Conservation (phyloP, 2,329 filamentous ascomycete genomes). For the Ceratocystis papillata region DNA sequence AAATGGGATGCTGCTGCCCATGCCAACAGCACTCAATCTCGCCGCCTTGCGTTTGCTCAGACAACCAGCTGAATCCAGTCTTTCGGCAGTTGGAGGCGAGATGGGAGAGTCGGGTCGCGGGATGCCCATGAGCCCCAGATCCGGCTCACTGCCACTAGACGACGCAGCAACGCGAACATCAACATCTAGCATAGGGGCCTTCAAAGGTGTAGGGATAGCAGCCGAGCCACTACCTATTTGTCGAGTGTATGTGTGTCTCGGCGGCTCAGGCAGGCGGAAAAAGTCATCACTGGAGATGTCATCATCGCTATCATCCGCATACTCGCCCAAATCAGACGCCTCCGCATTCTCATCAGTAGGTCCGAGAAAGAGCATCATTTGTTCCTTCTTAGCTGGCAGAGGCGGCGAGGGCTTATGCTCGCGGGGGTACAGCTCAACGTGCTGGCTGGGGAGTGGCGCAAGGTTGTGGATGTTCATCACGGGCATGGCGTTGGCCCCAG, state of each 20-base stretch:
- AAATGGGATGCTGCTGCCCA: constrained; percentile 30
- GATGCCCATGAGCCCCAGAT: constrained; percentile 26
- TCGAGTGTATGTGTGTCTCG: constrained; percentile 16
- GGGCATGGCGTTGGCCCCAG: not conserved
- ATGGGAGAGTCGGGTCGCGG: constrained; percentile 35
- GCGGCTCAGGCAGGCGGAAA: constrained; percentile 24
- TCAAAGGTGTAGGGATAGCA: constrained; percentile 19
- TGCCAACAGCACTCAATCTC: constrained; percentile 36
- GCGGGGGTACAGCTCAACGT: constrained; percentile 23
- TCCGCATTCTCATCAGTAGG: constrained; percentile 20
- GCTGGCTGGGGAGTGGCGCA: not conserved
- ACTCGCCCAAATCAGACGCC: constrained; percentile 17
- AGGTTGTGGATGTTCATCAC: constrained; percentile 5
- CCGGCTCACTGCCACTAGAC: constrained; percentile 14
- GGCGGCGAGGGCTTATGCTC: constrained; percentile 22
- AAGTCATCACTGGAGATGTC: constrained; percentile 26
- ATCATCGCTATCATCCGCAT: constrained; percentile 27
- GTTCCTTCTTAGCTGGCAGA: constrained; percentile 20
- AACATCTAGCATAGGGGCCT: constrained; percentile 26
- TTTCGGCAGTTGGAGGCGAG: constrained; percentile 25
- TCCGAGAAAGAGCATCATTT: constrained; percentile 23
- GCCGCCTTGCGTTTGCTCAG: constrained; percentile 32
- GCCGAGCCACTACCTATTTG: constrained; percentile 13
- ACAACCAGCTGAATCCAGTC: constrained; percentile 29
- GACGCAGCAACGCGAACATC: constrained; percentile 15